These are phyloP conservation scores for Phytomonas serpens DNA, from an alignment of 208 protist genomes.

Conservation along the genomic window DNA sequence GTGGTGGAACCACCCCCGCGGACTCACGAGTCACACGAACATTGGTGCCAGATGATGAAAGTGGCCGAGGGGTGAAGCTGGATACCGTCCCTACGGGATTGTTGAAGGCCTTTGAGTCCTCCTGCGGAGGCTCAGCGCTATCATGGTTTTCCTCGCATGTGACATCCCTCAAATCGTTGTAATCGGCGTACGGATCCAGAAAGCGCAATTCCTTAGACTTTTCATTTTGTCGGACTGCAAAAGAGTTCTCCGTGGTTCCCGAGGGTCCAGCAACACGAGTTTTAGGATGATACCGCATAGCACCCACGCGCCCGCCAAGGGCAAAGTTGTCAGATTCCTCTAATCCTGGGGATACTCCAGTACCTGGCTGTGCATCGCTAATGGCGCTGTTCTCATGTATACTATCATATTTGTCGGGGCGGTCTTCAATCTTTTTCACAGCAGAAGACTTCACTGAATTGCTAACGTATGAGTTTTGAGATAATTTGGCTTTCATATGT, in stretches of 20 bases:
- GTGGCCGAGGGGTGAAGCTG: slow-evolving; percentile 12
- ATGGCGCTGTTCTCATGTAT: neutral
- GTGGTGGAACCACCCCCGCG: slow-evolving; percentile 64
- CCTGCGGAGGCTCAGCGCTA: neutral
- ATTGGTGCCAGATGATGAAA: slow-evolving; percentile 15
- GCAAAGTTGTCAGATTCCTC: slow-evolving; percentile 44
- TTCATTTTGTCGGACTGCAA: slow-evolving; percentile 69
- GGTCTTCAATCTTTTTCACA: slow-evolving; percentile 11
- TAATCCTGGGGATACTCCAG: neutral
- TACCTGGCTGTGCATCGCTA: neutral
- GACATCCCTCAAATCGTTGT: slow-evolving; percentile 19
- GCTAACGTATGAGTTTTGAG: slow-evolving; percentile 4
- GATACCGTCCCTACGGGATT: slow-evolving; percentile 15
- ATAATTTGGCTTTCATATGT: slow-evolving; percentile 18
- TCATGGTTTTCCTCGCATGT: neutral
- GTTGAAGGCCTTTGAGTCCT: slow-evolving; percentile 4
- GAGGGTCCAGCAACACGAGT: slow-evolving; percentile 58
- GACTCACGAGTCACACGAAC: slow-evolving; percentile 50
- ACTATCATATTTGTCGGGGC: neutral
- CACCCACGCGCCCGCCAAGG: slow-evolving; percentile 67
- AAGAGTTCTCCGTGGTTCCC: slow-evolving; percentile 32
- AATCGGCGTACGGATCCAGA: slow-evolving; percentile 48
- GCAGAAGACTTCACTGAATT: neutral
- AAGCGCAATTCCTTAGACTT: slow-evolving; percentile 59
- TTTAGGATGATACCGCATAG: slow-evolving; percentile 67